phyloP scores from a whole-genome alignment of 2,329 filamentous ascomycete genomes.

The Chrysoporthe deuterocubensis region DNA sequence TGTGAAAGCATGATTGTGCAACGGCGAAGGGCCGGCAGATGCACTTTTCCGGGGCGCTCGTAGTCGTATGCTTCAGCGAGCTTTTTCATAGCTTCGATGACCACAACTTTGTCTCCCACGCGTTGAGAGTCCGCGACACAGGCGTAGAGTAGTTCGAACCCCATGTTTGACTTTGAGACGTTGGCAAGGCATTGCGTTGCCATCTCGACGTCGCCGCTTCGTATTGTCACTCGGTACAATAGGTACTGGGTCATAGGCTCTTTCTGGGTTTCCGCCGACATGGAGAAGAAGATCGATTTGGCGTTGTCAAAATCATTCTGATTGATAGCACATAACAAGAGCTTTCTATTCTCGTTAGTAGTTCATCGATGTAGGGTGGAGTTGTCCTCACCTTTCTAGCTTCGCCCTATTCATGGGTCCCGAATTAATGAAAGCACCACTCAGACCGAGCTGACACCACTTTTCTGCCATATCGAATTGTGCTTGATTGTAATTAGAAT shows the following conservation, averaged over 20 bases:
- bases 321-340: slow-evolving; percentile 71
- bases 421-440: slow-evolving; percentile 67
- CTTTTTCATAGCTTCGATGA: slow-evolving; percentile 61
- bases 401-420: slow-evolving; percentile 70
- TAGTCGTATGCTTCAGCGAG: slow-evolving; percentile 62
- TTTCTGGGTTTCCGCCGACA: slow-evolving; percentile 61
- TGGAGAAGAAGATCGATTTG: slow-evolving; percentile 57
- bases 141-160: slow-evolving; percentile 70
- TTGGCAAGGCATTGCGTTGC: slow-evolving; percentile 67
- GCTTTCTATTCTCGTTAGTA: slow-evolving; percentile 60
- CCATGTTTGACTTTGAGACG: slow-evolving; percentile 60
- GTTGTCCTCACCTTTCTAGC: slow-evolving; percentile 60
- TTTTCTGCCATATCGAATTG: slow-evolving; percentile 59
- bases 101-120: slow-evolving; percentile 63
- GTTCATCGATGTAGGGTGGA: slow-evolving; percentile 8
- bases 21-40: slow-evolving; percentile 67
- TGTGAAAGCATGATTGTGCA: slow-evolving; percentile 59
- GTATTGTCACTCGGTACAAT: slow-evolving; percentile 73
- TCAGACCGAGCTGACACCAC: slow-evolving; percentile 75
- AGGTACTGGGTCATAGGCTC: slow-evolving; percentile 73
- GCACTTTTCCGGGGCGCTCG: slow-evolving; percentile 50
- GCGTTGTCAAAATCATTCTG: slow-evolving; percentile 59
- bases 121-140: slow-evolving; percentile 79
- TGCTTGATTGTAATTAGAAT: slow-evolving; percentile 57
- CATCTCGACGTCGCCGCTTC: slow-evolving; percentile 58